Evolutionary conservation across 805 yeast species (phyloP).

Genomic region (Tetrapisispora arboricola): DNA sequence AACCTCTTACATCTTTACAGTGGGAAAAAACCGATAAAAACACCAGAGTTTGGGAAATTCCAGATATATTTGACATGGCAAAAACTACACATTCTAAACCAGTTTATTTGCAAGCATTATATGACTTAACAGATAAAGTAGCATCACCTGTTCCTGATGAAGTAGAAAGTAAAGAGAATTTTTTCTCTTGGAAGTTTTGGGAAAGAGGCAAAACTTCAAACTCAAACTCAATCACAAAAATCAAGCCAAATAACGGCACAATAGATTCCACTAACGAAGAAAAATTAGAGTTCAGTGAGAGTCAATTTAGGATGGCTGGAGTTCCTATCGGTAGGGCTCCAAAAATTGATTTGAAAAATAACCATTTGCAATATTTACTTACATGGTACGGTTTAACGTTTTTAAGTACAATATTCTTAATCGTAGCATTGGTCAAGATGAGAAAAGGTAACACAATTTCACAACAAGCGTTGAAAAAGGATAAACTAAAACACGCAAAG

Average conservation of each 20-base stretch:
- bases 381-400: slow-evolving; percentile 91
- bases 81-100: slow-evolving; percentile 55
- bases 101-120: slow-evolving; percentile 64
- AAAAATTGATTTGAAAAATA: slow-evolving; percentile 72
- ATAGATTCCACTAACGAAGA: slow-evolving; percentile 4
- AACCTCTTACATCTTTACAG: slow-evolving; percentile 49
- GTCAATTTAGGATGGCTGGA: slow-evolving; percentile 66
- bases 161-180: not conserved
- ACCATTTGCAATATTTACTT: slow-evolving; percentile 82
- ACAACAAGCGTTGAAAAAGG: slow-evolving; percentile 26
- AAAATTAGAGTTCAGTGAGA: slow-evolving; percentile 36
- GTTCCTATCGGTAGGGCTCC: slow-evolving; percentile 84
- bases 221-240: not conserved
- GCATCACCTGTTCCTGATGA: not conserved
- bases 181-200: slow-evolving; percentile 27
- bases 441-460: slow-evolving; percentile 23
- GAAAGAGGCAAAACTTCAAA: not conserved
- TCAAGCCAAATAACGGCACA: no score
- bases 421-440: slow-evolving; percentile 38
- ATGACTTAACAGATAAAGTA: slow-evolving; percentile 53
- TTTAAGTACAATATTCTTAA: slow-evolving; percentile 59
- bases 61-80: slow-evolving; percentile 72
- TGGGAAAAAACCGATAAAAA: slow-evolving; percentile 63
- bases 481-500: slow-evolving; percentile 41
- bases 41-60: slow-evolving; percentile 61